Percentiles rank a stretch among this genome's conserved stretches.
Evolutionary conservation across 2,329 filamentous ascomycete species (phyloP).

Genomic region (Juglanconis sp.): DNA sequence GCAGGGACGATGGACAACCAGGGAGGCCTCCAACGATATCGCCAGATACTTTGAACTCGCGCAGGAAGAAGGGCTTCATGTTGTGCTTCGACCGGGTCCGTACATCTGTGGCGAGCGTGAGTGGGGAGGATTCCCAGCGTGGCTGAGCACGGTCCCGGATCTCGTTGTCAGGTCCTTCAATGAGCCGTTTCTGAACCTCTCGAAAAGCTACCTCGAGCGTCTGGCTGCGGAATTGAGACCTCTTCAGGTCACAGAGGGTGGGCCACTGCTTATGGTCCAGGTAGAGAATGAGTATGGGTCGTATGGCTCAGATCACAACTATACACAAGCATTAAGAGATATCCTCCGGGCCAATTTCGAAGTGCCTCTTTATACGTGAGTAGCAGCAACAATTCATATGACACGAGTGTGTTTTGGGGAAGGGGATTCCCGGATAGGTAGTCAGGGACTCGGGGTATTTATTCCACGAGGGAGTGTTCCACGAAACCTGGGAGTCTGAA

Average conservation of each 20-base stretch:
- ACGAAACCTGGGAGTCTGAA: too few species aligned
- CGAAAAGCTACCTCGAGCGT: slow-evolving; percentile 35
- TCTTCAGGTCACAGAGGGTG: slow-evolving; percentile 39
- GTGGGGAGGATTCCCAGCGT: slow-evolving; percentile 47
- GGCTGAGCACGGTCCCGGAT: slow-evolving; percentile 38
- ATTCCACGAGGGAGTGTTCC: too few species aligned
- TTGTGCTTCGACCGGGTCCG: slow-evolving; percentile 44
- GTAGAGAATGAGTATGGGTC: slow-evolving; percentile 51
- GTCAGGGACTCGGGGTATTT: too few species aligned
- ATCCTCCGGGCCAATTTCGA: slow-evolving; percentile 41
- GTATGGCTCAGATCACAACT: slow-evolving; percentile 42
- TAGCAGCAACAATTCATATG: not conserved
- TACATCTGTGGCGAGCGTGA: slow-evolving; percentile 49
- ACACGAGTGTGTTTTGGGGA: too few species aligned
- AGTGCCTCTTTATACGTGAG: slow-evolving; percentile 40
- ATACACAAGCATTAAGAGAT: slow-evolving; percentile 38
- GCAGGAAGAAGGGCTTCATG: slow-evolving; percentile 42
- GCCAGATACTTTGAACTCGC: slow-evolving; percentile 44
- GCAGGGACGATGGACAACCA: slow-evolving; percentile 34
- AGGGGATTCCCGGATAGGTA: too few species aligned
- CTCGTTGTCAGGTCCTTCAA: slow-evolving; percentile 41
- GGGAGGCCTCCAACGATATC: slow-evolving; percentile 42
- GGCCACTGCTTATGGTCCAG: slow-evolving; percentile 48
- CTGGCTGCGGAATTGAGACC: slow-evolving; percentile 34
- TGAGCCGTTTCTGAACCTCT: slow-evolving; percentile 34